A percentile compares a stretch with the other conserved stretches of the same genome.
Evolutionary conservation across 345 rosid genomes (phyloP).

Genomic region (Ailanthus altissimus): DNA sequence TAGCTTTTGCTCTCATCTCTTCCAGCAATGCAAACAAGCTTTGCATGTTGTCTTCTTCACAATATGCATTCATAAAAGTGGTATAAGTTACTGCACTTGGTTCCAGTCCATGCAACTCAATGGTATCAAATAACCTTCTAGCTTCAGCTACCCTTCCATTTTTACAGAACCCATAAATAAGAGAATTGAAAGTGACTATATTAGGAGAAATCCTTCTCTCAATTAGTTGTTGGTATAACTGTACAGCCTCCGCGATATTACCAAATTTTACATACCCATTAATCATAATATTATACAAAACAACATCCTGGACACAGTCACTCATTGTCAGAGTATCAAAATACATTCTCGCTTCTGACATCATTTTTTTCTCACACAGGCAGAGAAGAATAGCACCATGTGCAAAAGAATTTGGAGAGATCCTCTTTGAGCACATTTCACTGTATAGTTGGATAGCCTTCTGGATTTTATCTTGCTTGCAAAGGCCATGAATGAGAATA

Average conservation of each 20-base stretch:
- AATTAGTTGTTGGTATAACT: constrained; percentile 38
- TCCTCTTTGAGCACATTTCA: constrained; percentile 50
- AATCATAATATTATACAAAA: constrained; percentile 69
- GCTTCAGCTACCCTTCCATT: constrained; percentile 43
- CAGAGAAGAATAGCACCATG: constrained; percentile 55
- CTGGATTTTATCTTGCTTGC: constrained; percentile 65
- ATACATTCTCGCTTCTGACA: constrained; percentile 53
- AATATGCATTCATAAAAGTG: constrained; percentile 69
- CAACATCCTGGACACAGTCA: constrained; percentile 39
- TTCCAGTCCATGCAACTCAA: constrained; percentile 45
- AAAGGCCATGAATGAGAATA: constrained; percentile 67
- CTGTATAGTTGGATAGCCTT: constrained; percentile 53
- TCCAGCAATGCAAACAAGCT: constrained; percentile 41
- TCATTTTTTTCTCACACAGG: constrained; percentile 54
- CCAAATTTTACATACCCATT: constrained; percentile 64
- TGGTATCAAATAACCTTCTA: constrained; percentile 43
- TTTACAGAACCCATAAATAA: constrained; percentile 63
- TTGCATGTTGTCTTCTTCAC: constrained; percentile 45
- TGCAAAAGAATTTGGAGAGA: constrained; percentile 48
- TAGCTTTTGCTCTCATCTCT: constrained; percentile 51
- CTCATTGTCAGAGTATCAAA: constrained; percentile 48
- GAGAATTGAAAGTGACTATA: constrained; percentile 64
- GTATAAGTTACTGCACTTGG: constrained; percentile 68
- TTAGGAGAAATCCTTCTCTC: constrained; percentile 56
- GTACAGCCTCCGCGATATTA: constrained; percentile 50